These are phyloP conservation scores for Metschnikowia continentalis DNA, from an alignment of 805 yeast species.

Conservation along the genomic window DNA sequence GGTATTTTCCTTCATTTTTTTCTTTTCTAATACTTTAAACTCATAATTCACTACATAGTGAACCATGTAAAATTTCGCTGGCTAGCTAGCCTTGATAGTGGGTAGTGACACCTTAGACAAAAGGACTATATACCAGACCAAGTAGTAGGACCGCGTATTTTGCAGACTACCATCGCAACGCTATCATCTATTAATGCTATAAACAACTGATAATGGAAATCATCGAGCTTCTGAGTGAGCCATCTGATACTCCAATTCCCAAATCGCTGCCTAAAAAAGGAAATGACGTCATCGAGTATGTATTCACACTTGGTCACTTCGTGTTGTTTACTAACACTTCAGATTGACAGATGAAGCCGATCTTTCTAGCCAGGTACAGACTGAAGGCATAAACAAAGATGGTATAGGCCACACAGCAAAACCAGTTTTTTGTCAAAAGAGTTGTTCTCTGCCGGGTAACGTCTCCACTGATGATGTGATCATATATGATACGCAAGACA, in stretches of 20 bases:
- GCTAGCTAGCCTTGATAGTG: no score
- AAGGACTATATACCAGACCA: not conserved
- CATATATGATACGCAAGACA: not conserved
- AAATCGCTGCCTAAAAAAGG: not conserved
- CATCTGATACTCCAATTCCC: not conserved
- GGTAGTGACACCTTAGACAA: not conserved
- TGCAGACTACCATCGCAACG: not conserved
- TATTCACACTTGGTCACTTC: not conserved
- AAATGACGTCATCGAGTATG: slow-evolving; percentile 12
- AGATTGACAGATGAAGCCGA: slow-evolving; percentile 7
- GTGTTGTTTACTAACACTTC: not conserved
- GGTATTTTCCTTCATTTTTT: no score
- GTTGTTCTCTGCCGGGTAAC: not conserved
- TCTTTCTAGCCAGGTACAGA: not conserved
- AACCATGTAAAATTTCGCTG: no score
- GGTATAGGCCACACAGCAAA: not conserved
- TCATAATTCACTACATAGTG: no score
- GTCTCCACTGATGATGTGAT: not conserved
- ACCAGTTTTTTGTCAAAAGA: not conserved
- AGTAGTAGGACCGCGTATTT: not conserved
- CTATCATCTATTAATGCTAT: not conserved
- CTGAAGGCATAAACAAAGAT: not conserved
- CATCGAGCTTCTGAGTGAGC: slow-evolving; percentile 17
- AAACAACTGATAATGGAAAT: slow-evolving; percentile 9
- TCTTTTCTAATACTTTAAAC: not conserved